Conservation (phyloP, 2,329 filamentous ascomycete species). For the Thielaviopsis populi region DNA sequence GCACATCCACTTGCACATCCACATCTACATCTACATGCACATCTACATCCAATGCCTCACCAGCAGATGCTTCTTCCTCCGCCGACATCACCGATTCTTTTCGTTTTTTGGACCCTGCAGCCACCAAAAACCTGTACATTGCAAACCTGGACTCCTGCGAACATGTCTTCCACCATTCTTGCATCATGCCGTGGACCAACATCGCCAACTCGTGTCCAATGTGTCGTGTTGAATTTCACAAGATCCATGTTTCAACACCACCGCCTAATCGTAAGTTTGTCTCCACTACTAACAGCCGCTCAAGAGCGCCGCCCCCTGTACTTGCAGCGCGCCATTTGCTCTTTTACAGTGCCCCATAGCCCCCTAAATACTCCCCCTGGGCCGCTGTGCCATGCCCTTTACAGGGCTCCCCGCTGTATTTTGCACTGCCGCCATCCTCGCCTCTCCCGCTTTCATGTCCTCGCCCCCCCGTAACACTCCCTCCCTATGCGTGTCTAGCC, state of each 20-base stretch:
- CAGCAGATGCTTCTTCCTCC: conserved; percentile 17
- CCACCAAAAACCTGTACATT: conserved; percentile 21
- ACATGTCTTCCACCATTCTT: conserved; percentile 84
- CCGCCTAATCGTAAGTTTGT: conserved; percentile 53
- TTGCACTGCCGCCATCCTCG: too few species aligned
- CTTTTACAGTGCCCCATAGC: background rate
- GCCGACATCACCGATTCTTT: conserved; percentile 18
- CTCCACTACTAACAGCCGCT: conserved; percentile 18
- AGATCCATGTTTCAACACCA: conserved; percentile 53
- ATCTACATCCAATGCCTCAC: background rate
- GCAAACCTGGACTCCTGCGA: conserved; percentile 61
- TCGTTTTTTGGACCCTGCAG: background rate
- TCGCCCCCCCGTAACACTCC: background rate
- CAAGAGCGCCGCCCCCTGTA: background rate
- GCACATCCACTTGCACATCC: background rate
- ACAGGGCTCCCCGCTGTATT: too few species aligned
- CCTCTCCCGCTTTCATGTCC: background rate
- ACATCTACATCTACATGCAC: background rate
- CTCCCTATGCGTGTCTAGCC: background rate
- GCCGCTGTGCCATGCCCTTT: background rate
- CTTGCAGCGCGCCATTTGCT: background rate
- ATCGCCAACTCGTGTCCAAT: conserved; percentile 97
- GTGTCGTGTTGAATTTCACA: conserved; percentile 81
- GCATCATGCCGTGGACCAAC: conserved; percentile 86
- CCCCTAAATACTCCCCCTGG: background rate